Evolutionary conservation across 1,284 basidiomycete genomes (phyloP).

Genomic region (Amylostereum areolatum): DNA sequence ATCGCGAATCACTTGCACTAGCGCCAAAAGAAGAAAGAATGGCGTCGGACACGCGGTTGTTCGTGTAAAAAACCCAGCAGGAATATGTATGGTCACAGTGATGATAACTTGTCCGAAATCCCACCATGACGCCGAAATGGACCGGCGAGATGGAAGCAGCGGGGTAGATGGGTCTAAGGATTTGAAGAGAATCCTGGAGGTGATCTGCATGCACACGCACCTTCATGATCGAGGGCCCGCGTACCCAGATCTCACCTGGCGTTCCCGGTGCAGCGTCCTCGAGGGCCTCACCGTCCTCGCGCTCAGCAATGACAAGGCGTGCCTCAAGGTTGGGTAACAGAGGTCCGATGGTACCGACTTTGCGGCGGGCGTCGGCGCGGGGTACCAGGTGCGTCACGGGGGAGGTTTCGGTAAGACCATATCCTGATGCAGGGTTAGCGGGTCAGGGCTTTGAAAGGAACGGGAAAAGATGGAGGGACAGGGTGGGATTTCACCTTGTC

Average conservation of each 20-base stretch:
- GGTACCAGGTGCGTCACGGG: constrained; percentile 52
- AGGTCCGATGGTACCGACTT: constrained; percentile 62
- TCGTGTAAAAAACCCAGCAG: too few relatives aligned
- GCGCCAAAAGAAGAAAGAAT: too few relatives aligned
- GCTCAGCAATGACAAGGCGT: constrained; percentile 56
- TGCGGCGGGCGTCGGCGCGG: constrained; percentile 29
- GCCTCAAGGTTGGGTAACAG: constrained; percentile 78
- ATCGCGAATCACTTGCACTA: too few relatives aligned
- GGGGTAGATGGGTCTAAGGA: too few relatives aligned
- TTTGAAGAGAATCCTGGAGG: too few relatives aligned
- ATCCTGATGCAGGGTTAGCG: constrained; percentile 36
- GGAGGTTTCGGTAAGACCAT: constrained; percentile 77
- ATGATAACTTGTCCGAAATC: too few relatives aligned
- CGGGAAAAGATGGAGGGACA: constrained; percentile 2
- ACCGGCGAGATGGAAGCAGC: too few relatives aligned
- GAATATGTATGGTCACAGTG: too few relatives aligned
- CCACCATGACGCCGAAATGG: too few relatives aligned
- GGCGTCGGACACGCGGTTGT: too few relatives aligned
- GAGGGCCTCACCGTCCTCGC: constrained; percentile 45
- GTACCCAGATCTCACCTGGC: constrained; percentile 77
- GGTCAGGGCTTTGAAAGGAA: constrained; percentile 4
- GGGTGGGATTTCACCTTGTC: too few relatives aligned
- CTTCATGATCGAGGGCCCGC: constrained; percentile 79
- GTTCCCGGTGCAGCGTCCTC: constrained; percentile 49
- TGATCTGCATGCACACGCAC: constrained; percentile 21